Base-by-base conservation (phyloP, 371 early-diverging fungal genomes). In the Rhizopus stolonifer region DNA sequence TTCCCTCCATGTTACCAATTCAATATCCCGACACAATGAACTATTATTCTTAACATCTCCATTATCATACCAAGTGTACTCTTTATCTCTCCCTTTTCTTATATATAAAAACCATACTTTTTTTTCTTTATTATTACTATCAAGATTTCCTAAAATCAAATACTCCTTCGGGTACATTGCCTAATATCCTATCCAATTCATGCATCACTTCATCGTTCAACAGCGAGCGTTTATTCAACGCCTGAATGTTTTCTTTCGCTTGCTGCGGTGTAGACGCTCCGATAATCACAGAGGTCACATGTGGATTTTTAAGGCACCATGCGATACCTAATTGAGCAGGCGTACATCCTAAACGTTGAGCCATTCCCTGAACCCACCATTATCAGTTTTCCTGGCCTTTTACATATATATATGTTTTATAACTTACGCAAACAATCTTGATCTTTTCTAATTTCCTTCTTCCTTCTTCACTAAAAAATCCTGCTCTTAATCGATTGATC, bases 271-370 rank as follows among this genome's bases (percentile, higher is more conserved):
- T 79, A 9, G 84, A 80, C 7, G 91, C 93, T 10, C 92, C 88
- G 34, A 80, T 82, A 48, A 86, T 84, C 14, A 87, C 84, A 0
- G 84, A 72, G 1, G 80, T 75, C 11, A 84, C 71, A 52, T 77
- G 58, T 22, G 70, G 67, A 65, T 88, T 86, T 58, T 76, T 80
- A 46, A 87, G 46, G 60, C 88, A 88, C 93, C 93, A 93, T 10
- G 91, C 92, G 49, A 93, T 68, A 0, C 90, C 88, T 31, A 93
- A 62, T 61, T 91, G 91, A 0, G 91, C 82, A 2, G 87, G 73
- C 18, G 91, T 83, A 64, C 81, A 80, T 13, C 73, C 81, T 22
- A 92, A 56, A 32, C 79, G 58, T 19, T 85, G 65, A 24, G 93
- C 90, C 46, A 91, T 77, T 19, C 58, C 56, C 82, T 85, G n/a